Conservation (phyloP, 2,329 filamentous ascomycete genomes). For the Aspergillus luchuensis region DNA sequence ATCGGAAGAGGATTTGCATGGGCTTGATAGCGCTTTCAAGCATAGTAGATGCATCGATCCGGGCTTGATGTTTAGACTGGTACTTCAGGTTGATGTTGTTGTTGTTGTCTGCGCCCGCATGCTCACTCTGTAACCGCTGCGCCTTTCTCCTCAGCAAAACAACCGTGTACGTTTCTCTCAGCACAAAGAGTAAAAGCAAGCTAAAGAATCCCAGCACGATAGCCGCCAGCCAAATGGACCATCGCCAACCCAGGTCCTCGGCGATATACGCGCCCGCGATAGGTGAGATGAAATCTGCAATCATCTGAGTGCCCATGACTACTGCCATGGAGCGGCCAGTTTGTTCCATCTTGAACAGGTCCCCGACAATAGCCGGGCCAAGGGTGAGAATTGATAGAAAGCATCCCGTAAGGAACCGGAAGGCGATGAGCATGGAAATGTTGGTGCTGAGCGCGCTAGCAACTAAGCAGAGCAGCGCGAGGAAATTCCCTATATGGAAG, state of each 20-base stretch:
- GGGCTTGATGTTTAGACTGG: not conserved
- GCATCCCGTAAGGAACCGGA: not conserved
- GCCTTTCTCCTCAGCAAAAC: not conserved
- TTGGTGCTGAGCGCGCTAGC: constrained; percentile 24
- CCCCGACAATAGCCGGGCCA: not conserved
- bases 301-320: not conserved
- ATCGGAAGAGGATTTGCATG: not conserved
- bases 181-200: not conserved
- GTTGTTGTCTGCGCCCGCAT: not conserved
- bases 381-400: not conserved
- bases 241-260: not conserved
- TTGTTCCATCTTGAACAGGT: not conserved
- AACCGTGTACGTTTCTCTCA: not conserved
- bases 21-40: not conserved
- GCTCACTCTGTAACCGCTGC: not conserved
- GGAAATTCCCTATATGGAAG: constrained; percentile 43
- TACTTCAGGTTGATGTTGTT: not conserved
- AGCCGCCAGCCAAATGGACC: not conserved
- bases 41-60: not conserved
- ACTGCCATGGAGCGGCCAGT: not conserved
- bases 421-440: not conserved
- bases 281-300: not conserved
- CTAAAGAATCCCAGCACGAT: not conserved
- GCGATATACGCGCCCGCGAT: not conserved
- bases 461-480: constrained; percentile 43